Evolutionary conservation across 2,329 filamentous ascomycete species (phyloP).

Genomic region (Ceratocystis lukuohia): DNA sequence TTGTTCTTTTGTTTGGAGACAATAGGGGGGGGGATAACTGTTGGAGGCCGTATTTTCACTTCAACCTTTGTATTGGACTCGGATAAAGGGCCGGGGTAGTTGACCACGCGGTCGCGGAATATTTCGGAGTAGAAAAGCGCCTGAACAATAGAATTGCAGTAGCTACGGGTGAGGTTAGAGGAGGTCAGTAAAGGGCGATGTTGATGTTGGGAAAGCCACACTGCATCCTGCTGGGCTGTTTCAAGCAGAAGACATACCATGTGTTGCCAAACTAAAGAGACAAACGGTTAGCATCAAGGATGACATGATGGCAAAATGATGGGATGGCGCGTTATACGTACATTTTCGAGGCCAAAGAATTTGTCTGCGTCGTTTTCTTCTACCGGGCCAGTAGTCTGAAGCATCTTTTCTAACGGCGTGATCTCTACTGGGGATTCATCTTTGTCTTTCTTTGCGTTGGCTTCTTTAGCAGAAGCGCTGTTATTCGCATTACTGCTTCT

Average conservation of each 20-base stretch:
- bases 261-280: slow-evolving; percentile 77
- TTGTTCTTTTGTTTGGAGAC: slow-evolving; percentile 25
- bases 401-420: slow-evolving; percentile 57
- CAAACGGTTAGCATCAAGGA: slow-evolving; percentile 27
- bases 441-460: slow-evolving; percentile 37
- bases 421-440: slow-evolving; percentile 45
- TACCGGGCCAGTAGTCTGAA: slow-evolving; percentile 67
- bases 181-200: neutral
- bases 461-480: slow-evolving; percentile 30
- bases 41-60: slow-evolving; percentile 45
- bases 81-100: slow-evolving; percentile 65
- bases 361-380: slow-evolving; percentile 87
- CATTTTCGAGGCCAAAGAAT: slow-evolving; percentile 97
- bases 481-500: slow-evolving; percentile 16
- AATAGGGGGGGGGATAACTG: slow-evolving; percentile 33
- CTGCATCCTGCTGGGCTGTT: neutral
- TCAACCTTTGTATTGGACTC: slow-evolving; percentile 52
- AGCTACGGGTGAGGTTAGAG: slow-evolving; percentile 39
- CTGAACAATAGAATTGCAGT: slow-evolving; percentile 97
- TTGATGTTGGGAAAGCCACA: neutral
- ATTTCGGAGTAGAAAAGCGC: slow-evolving; percentile 90
- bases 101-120: slow-evolving; percentile 88
- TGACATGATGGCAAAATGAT: slow-evolving; percentile 14
- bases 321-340: slow-evolving; percentile 35
- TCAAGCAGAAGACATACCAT: slow-evolving; percentile 49